Evolutionary conservation across 805 yeast species (phyloP).

Genomic region (Scheffersomyces amazonensis): DNA sequence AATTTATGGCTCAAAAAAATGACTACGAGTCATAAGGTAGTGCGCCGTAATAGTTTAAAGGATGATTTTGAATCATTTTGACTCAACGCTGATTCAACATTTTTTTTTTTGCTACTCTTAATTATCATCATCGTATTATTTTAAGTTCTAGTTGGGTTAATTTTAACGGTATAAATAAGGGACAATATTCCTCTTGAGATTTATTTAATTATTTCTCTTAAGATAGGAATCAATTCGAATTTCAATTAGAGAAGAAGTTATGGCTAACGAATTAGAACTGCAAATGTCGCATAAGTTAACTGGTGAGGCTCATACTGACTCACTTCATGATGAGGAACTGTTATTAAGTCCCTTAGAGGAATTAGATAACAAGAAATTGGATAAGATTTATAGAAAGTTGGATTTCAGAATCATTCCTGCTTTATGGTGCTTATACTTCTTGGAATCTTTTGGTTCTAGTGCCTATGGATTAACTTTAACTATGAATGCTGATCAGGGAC

Average conservation of each 20-base stretch:
- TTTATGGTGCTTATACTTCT: constrained; percentile 73
- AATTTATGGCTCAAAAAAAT: too few species aligned
- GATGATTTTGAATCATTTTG: neutral
- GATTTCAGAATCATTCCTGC: constrained; percentile 79
- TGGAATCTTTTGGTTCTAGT: constrained; percentile 73
- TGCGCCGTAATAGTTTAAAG: too few species aligned
- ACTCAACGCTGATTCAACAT: too few species aligned
- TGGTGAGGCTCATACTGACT: neutral
- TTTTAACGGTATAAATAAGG: too few species aligned
- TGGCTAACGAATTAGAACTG: too few species aligned
- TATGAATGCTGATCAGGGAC: constrained; percentile 63
- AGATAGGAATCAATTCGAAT: too few species aligned
- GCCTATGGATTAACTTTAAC: constrained; percentile 80
- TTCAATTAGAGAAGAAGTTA: too few species aligned
- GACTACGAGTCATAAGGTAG: constrained; percentile 1
- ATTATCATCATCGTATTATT: too few species aligned
- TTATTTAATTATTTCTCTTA: too few species aligned
- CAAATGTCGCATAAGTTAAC: neutral
- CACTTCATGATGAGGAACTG: constrained; percentile 7
- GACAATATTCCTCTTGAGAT: too few species aligned
- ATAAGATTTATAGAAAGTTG: constrained; percentile 56
- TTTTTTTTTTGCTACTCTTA: too few species aligned
- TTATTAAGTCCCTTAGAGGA: constrained; percentile 3
- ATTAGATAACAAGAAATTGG: constrained; percentile 32
- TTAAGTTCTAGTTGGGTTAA: too few species aligned